Conservation (phyloP, 176 grass and related monocot species). For the Oryza australiensis region DNA sequence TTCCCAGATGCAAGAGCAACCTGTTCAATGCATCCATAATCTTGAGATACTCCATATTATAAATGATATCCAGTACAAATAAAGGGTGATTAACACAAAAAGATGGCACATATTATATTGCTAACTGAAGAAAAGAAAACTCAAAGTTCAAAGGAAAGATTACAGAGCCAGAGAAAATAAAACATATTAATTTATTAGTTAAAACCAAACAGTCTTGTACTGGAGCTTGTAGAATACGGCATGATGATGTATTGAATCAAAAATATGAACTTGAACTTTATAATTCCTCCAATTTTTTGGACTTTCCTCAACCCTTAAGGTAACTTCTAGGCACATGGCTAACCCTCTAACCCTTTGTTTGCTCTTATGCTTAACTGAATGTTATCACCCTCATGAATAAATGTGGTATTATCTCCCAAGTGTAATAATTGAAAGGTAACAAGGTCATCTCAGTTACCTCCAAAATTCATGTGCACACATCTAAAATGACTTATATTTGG, state of each 20-base stretch:
- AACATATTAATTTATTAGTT: not conserved
- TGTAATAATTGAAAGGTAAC: not conserved
- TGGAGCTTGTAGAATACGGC: not conserved
- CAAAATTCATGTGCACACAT: not conserved
- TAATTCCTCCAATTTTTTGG: not conserved
- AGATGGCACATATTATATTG: not conserved
- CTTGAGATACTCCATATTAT: constrained; percentile 18
- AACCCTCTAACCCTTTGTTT: not conserved
- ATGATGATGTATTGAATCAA: not conserved
- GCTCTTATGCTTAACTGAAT: not conserved
- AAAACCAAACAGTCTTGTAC: not conserved
- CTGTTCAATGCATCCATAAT: constrained; percentile 42
- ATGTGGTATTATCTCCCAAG: not conserved
- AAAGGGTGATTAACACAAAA: not conserved
- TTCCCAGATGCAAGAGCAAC: constrained; percentile 86
- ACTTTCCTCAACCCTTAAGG: not conserved
- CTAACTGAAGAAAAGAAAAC: not conserved
- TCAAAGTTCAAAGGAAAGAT: not conserved
- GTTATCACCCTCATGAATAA: not conserved
- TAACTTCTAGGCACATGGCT: not conserved
- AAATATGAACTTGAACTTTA: not conserved
- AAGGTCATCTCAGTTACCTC: not conserved
- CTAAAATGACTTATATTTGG: not conserved
- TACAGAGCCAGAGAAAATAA: not conserved
- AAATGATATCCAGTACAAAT: not conserved